Conservation (phyloP, 2,329 filamentous ascomycete genomes). For the Gyromitra esculenta region DNA sequence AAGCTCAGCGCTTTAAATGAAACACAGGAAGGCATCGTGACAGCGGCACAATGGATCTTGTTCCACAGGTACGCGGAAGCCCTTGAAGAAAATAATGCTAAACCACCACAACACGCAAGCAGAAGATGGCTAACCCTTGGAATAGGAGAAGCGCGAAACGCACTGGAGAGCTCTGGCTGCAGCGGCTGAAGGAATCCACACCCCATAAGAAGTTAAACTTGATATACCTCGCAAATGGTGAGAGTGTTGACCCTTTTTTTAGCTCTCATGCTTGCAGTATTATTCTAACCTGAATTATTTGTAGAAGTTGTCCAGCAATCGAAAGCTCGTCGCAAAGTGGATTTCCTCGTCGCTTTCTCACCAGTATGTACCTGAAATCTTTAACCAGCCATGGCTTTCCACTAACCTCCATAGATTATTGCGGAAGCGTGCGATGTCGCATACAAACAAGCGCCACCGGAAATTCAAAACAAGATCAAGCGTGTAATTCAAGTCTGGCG, state of each 20-base stretch:
- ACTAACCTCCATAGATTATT: slow-evolving; percentile 69
- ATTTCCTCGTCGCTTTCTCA: slow-evolving; percentile 91
- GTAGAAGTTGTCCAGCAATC: slow-evolving; percentile 95
- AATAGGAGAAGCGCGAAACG: slow-evolving; percentile 86
- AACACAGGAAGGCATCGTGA: slow-evolving; percentile 95
- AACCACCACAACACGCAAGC: neutral
- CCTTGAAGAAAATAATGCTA: slow-evolving; percentile 16
- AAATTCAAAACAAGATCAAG: slow-evolving; percentile 86
- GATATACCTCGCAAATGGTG: slow-evolving; percentile 96
- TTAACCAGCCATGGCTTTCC: slow-evolving; percentile 29
- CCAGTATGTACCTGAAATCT: slow-evolving; percentile 65
- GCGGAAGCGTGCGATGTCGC: slow-evolving; percentile 89
- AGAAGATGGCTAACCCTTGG: slow-evolving; percentile 35
- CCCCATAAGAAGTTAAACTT: slow-evolving; percentile 87
- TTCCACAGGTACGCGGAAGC: slow-evolving; percentile 80
- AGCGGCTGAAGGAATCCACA: slow-evolving; percentile 85
- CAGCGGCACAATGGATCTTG: slow-evolving; percentile 99
- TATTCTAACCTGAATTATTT: slow-evolving; percentile 39
- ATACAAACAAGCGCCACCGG: slow-evolving; percentile 86
- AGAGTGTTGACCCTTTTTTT: slow-evolving; percentile 4
- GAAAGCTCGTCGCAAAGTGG: slow-evolving; percentile 88
- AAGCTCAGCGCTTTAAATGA: slow-evolving; percentile 96
- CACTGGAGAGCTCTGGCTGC: slow-evolving; percentile 90
- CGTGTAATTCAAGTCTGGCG: slow-evolving; percentile 96
- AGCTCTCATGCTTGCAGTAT: neutral